These are phyloP conservation scores for Solidago caesia DNA, from an alignment of 129 eudicot genomes.

Conservation along the genomic window DNA sequence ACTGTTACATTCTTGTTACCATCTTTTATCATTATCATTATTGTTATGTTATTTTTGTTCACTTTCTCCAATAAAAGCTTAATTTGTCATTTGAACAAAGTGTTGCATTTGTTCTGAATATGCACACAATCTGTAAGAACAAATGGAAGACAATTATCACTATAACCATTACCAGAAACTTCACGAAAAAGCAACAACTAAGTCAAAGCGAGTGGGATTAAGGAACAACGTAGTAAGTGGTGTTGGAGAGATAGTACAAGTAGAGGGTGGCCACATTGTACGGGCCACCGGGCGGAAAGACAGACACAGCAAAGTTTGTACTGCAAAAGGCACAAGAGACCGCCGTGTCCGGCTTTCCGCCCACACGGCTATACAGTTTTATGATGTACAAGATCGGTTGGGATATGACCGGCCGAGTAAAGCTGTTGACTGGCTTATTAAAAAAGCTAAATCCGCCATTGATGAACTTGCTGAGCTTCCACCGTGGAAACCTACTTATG, in stretches of 20 bases:
- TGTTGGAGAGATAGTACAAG: conserved; percentile 65
- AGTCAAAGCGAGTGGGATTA: conserved; percentile 44
- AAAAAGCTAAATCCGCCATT: conserved; percentile 69
- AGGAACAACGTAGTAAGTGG: conserved; percentile 32
- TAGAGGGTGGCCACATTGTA: conserved; percentile 90
- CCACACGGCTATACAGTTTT: conserved; percentile 87
- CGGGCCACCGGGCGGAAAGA: conserved; percentile 83
- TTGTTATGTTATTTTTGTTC: conserved; percentile 12
- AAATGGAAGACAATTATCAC: conserved; percentile 50
- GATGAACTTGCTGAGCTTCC: conserved; percentile 91
- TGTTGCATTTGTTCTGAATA: conserved; percentile 41
- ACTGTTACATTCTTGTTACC: background rate
- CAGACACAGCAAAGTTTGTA: conserved; percentile 84
- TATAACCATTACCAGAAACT: conserved; percentile 20
- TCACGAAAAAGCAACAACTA: background rate
- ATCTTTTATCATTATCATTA: background rate
- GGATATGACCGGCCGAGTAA: conserved; percentile 90
- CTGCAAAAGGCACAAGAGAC: conserved; percentile 87
- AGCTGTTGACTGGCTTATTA: conserved; percentile 90
- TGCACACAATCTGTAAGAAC: conserved; percentile 45
- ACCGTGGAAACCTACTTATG: conserved; percentile 69
- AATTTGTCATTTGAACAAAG: background rate
- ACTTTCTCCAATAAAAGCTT: background rate
- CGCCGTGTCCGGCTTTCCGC: conserved; percentile 81
- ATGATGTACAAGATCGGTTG: conserved; percentile 86